Evolutionary conservation across 192 early-diverging fungal genomes (phyloP).

Genomic region (Diversispora eburnea): DNA sequence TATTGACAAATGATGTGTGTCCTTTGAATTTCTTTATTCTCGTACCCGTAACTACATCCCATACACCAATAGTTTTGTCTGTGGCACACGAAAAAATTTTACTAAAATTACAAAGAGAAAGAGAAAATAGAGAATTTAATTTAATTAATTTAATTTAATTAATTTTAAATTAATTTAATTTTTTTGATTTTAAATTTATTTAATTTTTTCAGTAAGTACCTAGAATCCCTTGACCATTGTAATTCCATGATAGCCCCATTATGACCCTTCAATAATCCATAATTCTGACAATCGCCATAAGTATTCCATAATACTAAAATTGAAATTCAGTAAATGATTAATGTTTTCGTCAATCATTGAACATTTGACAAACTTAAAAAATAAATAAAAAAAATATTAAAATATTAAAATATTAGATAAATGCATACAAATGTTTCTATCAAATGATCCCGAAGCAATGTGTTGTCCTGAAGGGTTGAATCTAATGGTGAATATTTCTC

Average conservation of each 20-base stretch:
- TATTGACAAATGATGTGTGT: constrained; percentile 82
- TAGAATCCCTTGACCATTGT: constrained; percentile 84
- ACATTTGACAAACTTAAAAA: not conserved
- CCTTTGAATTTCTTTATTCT: constrained; percentile 76
- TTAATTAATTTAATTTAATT: not conserved
- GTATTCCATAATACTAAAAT: constrained; percentile 86
- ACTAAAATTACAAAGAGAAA: constrained; percentile 33
- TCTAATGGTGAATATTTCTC: constrained; percentile 77
- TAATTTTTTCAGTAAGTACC: constrained; percentile 35
- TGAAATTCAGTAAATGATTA: not conserved
- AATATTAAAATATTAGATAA: not conserved
- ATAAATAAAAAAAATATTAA: not conserved
- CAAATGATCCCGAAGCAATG: constrained; percentile 79
- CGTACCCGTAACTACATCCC: constrained; percentile 81
- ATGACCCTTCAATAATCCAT: constrained; percentile 84
- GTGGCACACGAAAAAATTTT: constrained; percentile 80
- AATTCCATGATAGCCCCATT: constrained; percentile 79
- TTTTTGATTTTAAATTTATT: not conserved
- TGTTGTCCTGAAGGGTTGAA: constrained; percentile 84
- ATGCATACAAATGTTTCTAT: constrained; percentile 75
- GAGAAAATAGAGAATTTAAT: not conserved
- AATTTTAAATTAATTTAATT: not conserved
- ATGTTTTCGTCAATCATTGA: no score
- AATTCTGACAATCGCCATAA: constrained; percentile 88
- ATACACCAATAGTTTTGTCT: constrained; percentile 75